Percentiles rank a stretch among this genome's conserved stretches.
Evolutionary conservation across 257 asterid species (phyloP).

Genomic region (Przewalskia tangutica): DNA sequence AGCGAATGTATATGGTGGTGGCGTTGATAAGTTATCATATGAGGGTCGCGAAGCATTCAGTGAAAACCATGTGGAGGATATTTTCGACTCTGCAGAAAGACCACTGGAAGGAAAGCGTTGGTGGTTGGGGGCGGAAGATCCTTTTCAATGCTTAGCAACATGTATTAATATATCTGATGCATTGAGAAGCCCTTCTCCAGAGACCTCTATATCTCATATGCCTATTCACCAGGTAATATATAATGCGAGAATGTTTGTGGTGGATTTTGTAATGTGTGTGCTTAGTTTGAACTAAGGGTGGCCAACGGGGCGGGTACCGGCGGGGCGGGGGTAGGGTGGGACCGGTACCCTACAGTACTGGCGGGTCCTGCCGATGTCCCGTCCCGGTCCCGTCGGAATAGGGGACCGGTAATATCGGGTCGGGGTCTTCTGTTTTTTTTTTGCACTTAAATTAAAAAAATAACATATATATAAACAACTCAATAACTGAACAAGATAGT

Average conservation of each 20-base stretch:
- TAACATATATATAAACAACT: too few species aligned
- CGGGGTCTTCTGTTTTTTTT: too few species aligned
- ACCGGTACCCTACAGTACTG: too few species aligned
- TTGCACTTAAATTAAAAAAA: too few species aligned
- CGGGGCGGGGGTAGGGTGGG: too few species aligned
- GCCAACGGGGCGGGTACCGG: too few species aligned
- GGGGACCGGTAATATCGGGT: too few species aligned
- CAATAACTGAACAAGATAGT: too few species aligned
- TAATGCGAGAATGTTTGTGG: slow-evolving; percentile 1
- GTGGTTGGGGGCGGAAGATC: slow-evolving; percentile 98
- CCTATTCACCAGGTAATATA: slow-evolving; percentile 88
- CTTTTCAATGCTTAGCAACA: slow-evolving; percentile 91
- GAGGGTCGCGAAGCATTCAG: slow-evolving; percentile 74
- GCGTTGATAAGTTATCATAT: slow-evolving; percentile 77
- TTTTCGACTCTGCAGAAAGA: slow-evolving; percentile 90
- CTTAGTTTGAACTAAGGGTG: neutral
- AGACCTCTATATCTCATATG: slow-evolving; percentile 54
- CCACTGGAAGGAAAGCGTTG: slow-evolving; percentile 95
- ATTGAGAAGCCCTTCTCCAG: slow-evolving; percentile 75
- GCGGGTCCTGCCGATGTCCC: too few species aligned
- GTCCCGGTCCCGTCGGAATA: too few species aligned
- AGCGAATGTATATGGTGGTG: slow-evolving; percentile 85
- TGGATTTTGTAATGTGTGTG: neutral
- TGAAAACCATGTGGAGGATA: slow-evolving; percentile 71
- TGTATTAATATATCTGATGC: slow-evolving; percentile 82